A percentile compares a stretch with the other conserved stretches of the same genome.
phyloP scores from a whole-genome alignment of 371 early-diverging fungal genomes.

The Rhizopus sp. region DNA sequence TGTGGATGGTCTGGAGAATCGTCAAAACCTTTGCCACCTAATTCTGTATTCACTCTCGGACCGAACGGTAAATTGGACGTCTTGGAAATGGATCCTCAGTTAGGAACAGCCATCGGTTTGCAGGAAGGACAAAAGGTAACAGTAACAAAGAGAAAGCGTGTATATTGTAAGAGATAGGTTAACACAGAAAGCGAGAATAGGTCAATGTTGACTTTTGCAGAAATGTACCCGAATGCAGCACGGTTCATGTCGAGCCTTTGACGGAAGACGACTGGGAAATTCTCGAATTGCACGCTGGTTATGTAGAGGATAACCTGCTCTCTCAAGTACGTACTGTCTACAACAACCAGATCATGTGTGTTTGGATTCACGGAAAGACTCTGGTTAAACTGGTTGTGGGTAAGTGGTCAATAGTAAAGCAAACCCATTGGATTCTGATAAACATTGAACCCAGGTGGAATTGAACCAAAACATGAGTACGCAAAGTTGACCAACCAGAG shows the following conservation, averaged over 20 bases:
- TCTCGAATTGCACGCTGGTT: conserved; percentile 79
- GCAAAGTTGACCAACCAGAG: conserved; percentile 66
- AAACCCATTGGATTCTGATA: not conserved
- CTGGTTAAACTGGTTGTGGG: conserved; percentile 58
- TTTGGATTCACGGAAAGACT: conserved; percentile 76
- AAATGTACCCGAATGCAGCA: conserved; percentile 57
- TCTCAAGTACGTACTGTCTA: conserved; percentile 77
- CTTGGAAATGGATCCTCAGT: conserved; percentile 76
- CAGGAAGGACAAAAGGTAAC: conserved; percentile 69
- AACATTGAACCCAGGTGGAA: conserved; percentile 44
- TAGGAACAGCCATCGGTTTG: conserved; percentile 67
- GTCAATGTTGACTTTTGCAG: conserved; percentile 66
- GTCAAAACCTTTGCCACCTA: conserved; percentile 43
- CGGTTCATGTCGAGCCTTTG: conserved; percentile 78
- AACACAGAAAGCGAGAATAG: conserved; percentile 27
- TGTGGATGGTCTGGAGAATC: conserved; percentile 76
- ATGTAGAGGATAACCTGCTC: conserved; percentile 78
- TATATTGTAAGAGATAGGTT: not conserved
- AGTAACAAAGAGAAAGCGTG: not conserved
- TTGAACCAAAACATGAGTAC: conserved; percentile 57
- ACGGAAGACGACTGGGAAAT: conserved; percentile 90
- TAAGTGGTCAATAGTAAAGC: conserved; percentile 19
- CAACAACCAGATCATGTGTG: conserved; percentile 63
- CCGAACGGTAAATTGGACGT: conserved; percentile 52
- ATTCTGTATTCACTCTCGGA: conserved; percentile 44